Conservation (phyloP, 2,329 filamentous ascomycete species). For the Exophiala phaeomuriformis region DNA sequence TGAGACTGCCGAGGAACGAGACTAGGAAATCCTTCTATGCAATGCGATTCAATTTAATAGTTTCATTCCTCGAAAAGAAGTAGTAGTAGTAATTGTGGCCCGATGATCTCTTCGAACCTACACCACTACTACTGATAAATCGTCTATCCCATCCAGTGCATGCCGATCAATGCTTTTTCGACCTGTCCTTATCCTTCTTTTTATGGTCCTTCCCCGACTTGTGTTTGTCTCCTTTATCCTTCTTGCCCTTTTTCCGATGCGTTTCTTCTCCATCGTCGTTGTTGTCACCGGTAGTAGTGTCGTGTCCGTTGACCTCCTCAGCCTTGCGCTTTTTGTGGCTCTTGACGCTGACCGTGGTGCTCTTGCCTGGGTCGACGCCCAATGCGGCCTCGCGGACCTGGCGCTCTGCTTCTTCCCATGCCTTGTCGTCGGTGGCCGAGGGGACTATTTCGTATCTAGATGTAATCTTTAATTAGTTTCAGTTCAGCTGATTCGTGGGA, state of each 20-base stretch:
- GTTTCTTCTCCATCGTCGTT: conserved; percentile 23
- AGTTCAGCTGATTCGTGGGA: conserved; percentile 34
- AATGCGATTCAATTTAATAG: no score
- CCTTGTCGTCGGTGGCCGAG: conserved; percentile 39
- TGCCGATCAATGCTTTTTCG: background rate
- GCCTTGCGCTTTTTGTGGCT: conserved; percentile 68
- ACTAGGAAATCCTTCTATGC: no score
- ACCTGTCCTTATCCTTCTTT: conserved; percentile 3
- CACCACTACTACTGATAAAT: background rate
- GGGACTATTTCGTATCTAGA: conserved; percentile 38
- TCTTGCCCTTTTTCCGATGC: conserved; percentile 30
- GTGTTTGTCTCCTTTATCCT: conserved; percentile 18
- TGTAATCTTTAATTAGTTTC: conserved; percentile 35
- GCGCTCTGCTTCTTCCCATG: conserved; percentile 62
- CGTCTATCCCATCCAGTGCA: background rate
- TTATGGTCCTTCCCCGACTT: conserved; percentile 4
- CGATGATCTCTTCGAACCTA: no score
- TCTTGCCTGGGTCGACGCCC: conserved; percentile 42
- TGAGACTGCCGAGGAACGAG: no score
- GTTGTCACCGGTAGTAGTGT: conserved; percentile 8
- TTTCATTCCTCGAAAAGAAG: no score
- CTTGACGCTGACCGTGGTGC: conserved; percentile 71
- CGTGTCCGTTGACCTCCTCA: conserved; percentile 39
- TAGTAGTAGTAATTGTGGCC: no score
- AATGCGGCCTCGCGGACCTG: conserved; percentile 53